phyloP scores from a whole-genome alignment of 2,329 filamentous ascomycete species.

The Massarina eburnea region DNA sequence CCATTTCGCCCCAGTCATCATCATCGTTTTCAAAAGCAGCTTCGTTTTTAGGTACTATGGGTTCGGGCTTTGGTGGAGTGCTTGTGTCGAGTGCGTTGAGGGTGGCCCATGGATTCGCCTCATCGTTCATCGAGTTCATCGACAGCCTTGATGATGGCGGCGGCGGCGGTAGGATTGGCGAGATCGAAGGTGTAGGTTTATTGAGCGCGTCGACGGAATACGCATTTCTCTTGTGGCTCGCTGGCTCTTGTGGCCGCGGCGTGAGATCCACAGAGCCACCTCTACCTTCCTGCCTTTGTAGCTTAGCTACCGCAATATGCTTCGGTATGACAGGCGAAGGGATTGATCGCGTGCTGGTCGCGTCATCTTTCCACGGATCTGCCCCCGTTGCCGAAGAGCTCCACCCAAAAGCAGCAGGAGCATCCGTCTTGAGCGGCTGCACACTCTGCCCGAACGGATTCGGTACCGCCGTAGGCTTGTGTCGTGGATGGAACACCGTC shows the following conservation, averaged over 20 bases:
- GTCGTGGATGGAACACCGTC: conserved; percentile 21
- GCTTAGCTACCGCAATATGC: conserved; percentile 14
- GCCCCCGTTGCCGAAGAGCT: conserved; percentile 25
- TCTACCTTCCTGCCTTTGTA: conserved; percentile 22
- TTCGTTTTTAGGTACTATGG: not conserved
- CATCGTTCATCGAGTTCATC: not conserved
- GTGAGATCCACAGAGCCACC: conserved; percentile 24
- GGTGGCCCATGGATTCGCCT: conserved; percentile 19
- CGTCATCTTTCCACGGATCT: conserved; percentile 2
- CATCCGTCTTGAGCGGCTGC: conserved; percentile 22
- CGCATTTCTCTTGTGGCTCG: conserved; percentile 17
- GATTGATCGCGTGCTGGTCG: conserved; percentile 11
- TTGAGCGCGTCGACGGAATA: conserved; percentile 6
- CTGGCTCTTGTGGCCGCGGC: conserved; percentile 8
- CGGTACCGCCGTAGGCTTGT: conserved; percentile 22
- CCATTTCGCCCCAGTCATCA: conserved; percentile 44
- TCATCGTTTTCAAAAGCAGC: conserved; percentile 30
- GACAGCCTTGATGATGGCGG: not conserved
- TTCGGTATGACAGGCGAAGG: conserved; percentile 20
- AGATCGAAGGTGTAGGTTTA: not conserved
- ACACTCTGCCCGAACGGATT: conserved; percentile 22
- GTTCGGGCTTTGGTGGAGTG: conserved; percentile 5
- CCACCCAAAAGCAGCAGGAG: conserved; percentile 38
- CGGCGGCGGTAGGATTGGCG: not conserved
- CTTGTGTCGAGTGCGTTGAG: conserved; percentile 17